Conservation (phyloP, 768 basidiomycete species). For the Termitomyces eurrhizus region DNA sequence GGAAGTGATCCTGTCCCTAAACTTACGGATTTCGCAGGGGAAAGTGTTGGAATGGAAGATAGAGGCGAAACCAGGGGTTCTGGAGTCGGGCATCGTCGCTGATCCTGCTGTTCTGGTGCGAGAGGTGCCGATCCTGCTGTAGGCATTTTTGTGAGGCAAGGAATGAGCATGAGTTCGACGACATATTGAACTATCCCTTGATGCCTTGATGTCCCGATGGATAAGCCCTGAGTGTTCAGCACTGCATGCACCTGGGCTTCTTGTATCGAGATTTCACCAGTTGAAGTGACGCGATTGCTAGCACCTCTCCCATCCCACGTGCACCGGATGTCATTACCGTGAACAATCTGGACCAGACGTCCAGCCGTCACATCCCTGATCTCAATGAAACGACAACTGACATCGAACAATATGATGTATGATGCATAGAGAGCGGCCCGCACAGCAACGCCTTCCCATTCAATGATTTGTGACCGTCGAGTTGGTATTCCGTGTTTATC, state of each 20-base stretch:
- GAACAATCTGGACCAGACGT: conserved; percentile 78
- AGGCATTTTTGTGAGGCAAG: not conserved
- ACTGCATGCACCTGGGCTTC: conserved; percentile 8
- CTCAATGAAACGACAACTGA: conserved; percentile 77
- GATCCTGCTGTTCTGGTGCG: not conserved
- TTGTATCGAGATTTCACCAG: not conserved
- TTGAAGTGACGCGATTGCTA: conserved; percentile 50
- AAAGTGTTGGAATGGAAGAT: not conserved
- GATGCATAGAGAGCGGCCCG: conserved; percentile 87
- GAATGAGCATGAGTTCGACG: conserved; percentile 2
- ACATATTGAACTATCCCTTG: conserved; percentile 1
- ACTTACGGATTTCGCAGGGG: not conserved
- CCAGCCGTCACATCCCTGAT: conserved; percentile 82
- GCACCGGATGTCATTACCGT: conserved; percentile 78
- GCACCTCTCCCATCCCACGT: conserved; percentile 81
- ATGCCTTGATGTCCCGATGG: not conserved
- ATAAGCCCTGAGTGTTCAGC: not conserved
- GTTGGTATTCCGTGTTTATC: conserved; percentile 84
- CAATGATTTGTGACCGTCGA: conserved; percentile 67
- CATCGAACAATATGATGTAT: conserved; percentile 84
- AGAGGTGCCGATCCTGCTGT: not conserved
- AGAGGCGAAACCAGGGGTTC: not conserved
- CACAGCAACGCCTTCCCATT: conserved; percentile 93
- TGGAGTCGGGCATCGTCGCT: not conserved
- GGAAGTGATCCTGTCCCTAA: too few relatives aligned